phyloP scores from a whole-genome alignment of 176 grass and related monocot species.

The Rhipidocladum racemiflorum region DNA sequence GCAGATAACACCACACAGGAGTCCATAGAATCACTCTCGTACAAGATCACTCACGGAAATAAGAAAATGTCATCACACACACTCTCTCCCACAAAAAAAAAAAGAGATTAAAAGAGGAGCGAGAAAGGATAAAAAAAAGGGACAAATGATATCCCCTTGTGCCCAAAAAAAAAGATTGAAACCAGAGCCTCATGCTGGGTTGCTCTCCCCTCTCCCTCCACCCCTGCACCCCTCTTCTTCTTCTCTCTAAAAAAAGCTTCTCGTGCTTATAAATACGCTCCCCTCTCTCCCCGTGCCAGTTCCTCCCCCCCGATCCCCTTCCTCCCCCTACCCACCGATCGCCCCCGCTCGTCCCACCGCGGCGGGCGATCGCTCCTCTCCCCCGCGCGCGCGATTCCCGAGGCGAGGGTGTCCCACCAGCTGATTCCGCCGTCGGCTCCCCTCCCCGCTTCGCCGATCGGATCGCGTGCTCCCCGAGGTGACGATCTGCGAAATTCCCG shows the following conservation, averaged over 20 bases:
- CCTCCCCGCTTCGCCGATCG: slow-evolving; percentile 43
- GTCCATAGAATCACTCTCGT: neutral
- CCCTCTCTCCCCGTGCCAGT: slow-evolving; percentile 1
- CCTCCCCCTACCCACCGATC: slow-evolving; percentile 38
- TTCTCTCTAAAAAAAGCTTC: slow-evolving; percentile 47
- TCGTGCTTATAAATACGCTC: slow-evolving; percentile 42
- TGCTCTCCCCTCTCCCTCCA: neutral
- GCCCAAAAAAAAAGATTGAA: slow-evolving; percentile 29
- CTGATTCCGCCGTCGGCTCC: slow-evolving; percentile 8
- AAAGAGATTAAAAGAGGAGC: neutral
- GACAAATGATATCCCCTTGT: slow-evolving; percentile 19
- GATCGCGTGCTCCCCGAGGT: slow-evolving; percentile 48
- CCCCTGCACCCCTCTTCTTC: neutral
- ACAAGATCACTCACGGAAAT: neutral
- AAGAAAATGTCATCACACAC: neutral
- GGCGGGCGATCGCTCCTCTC: slow-evolving; percentile 52
- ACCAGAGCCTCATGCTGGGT: slow-evolving; percentile 6
- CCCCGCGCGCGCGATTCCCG: slow-evolving; percentile 38
- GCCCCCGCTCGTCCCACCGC: slow-evolving; percentile 55
- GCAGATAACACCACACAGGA: neutral
- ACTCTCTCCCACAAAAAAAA: neutral
- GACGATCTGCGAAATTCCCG: slow-evolving; percentile 30
- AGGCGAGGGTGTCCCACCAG: slow-evolving; percentile 2
- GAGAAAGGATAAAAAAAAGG: neutral
- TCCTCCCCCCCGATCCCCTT: slow-evolving; percentile 44